Evolutionary conservation across 1,284 basidiomycete species (phyloP).

Genomic region (Phlebopus sp.): DNA sequence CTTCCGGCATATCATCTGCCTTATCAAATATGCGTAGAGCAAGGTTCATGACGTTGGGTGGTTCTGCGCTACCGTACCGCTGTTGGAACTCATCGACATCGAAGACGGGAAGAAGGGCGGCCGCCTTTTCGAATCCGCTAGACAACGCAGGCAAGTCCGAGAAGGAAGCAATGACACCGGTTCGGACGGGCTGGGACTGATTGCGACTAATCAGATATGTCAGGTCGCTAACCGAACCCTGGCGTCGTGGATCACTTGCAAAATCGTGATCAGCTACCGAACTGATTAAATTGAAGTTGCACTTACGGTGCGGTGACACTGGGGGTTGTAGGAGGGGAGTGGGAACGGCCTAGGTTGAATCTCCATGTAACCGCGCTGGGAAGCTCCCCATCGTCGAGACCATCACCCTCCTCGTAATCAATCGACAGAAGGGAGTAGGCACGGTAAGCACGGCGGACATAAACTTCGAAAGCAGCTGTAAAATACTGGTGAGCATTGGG

Average conservation of each 20-base stretch:
- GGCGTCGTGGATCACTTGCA: conserved; percentile 46
- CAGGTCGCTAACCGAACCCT: conserved; percentile 91
- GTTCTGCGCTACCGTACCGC: conserved; percentile 70
- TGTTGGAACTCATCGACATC: conserved; percentile 68
- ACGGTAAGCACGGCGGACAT: conserved; percentile 93
- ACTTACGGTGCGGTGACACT: conserved; percentile 64
- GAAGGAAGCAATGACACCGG: conserved; percentile 89
- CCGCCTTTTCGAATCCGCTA: conserved; percentile 73
- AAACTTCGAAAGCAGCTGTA: conserved; percentile 91
- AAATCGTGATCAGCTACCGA: conserved; percentile 17
- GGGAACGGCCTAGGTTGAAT: conserved; percentile 87
- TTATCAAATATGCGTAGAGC: conserved; percentile 83
- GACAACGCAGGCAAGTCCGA: conserved; percentile 69
- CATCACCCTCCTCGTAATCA: conserved; percentile 90
- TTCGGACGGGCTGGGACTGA: conserved; percentile 84
- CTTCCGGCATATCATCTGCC: conserved; percentile 75
- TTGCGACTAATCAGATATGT: conserved; percentile 84
- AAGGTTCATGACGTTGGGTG: conserved; percentile 92
- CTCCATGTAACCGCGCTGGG: conserved; percentile 87
- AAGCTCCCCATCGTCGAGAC: conserved; percentile 71
- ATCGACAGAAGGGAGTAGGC: conserved; percentile 91
- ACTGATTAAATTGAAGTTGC: background rate
- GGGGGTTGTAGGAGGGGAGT: conserved; percentile 83
- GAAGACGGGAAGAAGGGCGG: conserved; percentile 67
- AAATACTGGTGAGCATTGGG: conserved; percentile 7